These are phyloP conservation scores for Epichloe coenophiala DNA, from an alignment of 2,329 filamentous ascomycete species.

Conservation along the genomic window DNA sequence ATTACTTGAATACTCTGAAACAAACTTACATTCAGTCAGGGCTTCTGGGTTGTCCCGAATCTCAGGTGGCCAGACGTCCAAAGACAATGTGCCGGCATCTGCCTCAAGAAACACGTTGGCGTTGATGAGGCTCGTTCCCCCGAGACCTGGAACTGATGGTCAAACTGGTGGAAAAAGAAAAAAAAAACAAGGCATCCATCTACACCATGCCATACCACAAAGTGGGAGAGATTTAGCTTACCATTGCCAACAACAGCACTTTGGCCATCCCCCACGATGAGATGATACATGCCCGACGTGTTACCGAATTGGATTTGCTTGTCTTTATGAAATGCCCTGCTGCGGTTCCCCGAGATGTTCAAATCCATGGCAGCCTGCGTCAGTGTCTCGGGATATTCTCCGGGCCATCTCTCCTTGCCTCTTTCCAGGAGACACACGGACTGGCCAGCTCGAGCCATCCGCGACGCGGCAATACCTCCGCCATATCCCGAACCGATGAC, in stretches of 20 bases:
- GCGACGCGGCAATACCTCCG: conserved; percentile 49
- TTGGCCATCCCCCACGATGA: conserved; percentile 49
- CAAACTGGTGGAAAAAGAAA: not conserved
- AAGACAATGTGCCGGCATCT: conserved; percentile 37
- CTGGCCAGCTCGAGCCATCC: conserved; percentile 43
- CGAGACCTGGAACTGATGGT: conserved; percentile 27
- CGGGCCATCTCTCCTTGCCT: conserved; percentile 52
- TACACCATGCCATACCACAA: not conserved
- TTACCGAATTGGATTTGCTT: conserved; percentile 31
- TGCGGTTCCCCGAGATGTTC: conserved; percentile 37
- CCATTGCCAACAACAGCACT: conserved; percentile 47
- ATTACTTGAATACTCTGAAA: not conserved
- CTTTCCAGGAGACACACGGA: conserved; percentile 52
- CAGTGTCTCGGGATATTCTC: conserved; percentile 43
- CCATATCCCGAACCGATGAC: conserved; percentile 60
- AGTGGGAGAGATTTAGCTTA: not conserved
- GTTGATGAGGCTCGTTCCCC: conserved; percentile 55
- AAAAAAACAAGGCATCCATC: not conserved
- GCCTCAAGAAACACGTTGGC: conserved; percentile 53
- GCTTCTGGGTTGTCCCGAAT: conserved; percentile 28
- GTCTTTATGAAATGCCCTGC: conserved; percentile 24
- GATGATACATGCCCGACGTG: conserved; percentile 48
- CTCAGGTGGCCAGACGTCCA: conserved; percentile 46
- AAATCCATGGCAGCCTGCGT: conserved; percentile 35
- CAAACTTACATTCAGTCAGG: conserved; percentile 35